Evolutionary conservation across 352 stramenopile species (phyloP).

Genomic region (Pythium monospermum): DNA sequence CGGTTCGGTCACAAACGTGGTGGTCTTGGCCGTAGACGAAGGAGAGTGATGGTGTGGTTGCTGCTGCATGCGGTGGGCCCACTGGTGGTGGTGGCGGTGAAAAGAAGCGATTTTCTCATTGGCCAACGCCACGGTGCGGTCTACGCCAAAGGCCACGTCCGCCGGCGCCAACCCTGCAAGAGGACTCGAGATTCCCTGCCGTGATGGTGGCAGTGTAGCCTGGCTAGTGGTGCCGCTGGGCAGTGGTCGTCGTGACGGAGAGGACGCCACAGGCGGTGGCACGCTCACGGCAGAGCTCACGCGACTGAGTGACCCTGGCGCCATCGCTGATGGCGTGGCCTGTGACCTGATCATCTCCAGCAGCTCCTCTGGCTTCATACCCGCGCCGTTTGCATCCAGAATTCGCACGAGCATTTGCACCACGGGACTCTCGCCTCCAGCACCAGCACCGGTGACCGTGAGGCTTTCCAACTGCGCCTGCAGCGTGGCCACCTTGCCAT

Average conservation of each 20-base stretch:
- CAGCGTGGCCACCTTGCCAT: constrained; percentile 11
- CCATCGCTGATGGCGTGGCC: neutral
- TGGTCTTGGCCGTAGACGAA: too few species aligned
- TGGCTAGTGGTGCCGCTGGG: neutral
- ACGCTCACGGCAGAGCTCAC: neutral
- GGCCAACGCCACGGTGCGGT: constrained; percentile 1
- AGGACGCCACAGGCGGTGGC: neutral
- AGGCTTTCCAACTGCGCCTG: too few species aligned
- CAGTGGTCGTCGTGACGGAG: neutral
- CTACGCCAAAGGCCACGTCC: constrained; percentile 17
- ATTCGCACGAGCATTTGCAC: constrained; percentile 29
- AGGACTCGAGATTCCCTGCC: neutral
- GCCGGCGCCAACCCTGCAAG: neutral
- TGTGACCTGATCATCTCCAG: constrained; percentile 16
- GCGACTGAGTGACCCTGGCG: neutral
- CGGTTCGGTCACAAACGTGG: constrained; percentile 59
- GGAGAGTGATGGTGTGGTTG: too few species aligned
- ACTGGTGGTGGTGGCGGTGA: constrained; percentile 22
- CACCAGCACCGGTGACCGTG: too few species aligned
- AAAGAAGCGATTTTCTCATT: constrained; percentile 7
- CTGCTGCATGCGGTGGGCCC: constrained; percentile 22
- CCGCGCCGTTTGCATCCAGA: constrained; percentile 30
- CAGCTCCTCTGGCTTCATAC: constrained; percentile 26
- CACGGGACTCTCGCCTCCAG: constrained; percentile 20
- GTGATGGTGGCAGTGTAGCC: neutral